A percentile compares a stretch with the other conserved stretches of the same genome.
Evolutionary conservation across 2,329 filamentous ascomycete genomes (phyloP).

Genomic region (Fusarium nodosum): DNA sequence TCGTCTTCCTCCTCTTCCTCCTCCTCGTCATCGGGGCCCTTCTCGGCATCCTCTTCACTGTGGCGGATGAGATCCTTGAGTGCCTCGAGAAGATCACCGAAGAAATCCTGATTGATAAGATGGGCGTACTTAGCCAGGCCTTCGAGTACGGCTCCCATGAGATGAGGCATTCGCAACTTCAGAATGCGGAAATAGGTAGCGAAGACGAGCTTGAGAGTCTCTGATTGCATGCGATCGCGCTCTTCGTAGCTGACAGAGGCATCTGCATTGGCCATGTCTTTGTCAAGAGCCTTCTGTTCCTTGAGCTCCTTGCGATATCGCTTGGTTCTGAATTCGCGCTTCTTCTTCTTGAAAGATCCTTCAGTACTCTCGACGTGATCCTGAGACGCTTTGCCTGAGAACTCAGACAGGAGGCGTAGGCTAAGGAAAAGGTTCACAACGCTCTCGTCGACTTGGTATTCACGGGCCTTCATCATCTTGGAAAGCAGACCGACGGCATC

Average conservation of each 20-base stretch:
- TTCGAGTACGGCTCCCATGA: conserved; percentile 98
- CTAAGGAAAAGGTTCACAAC: conserved; percentile 93
- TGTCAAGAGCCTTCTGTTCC: conserved; percentile 88
- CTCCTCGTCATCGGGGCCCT: conserved; percentile 59
- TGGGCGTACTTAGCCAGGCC: conserved; percentile 94
- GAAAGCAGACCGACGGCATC: conserved; percentile 87
- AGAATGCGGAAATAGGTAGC: conserved; percentile 94
- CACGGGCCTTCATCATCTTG: conserved; percentile 94
- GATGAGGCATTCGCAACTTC: conserved; percentile 81
- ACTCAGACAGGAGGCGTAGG: conserved; percentile 88
- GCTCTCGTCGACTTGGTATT: conserved; percentile 85
- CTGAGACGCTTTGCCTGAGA: conserved; percentile 84
- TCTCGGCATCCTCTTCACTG: conserved; percentile 70
- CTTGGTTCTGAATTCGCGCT: conserved; percentile 91
- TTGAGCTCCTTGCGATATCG: conserved; percentile 84
- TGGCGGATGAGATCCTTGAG: conserved; percentile 91
- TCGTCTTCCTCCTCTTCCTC: conserved; percentile 62
- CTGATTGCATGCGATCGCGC: conserved; percentile 91
- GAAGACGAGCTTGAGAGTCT: conserved; percentile 96
- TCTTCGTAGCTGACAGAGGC: conserved; percentile 93
- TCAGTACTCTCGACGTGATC: conserved; percentile 74
- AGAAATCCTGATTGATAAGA: conserved; percentile 99
- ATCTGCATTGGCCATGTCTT: conserved; percentile 93
- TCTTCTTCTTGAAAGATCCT: conserved; percentile 72
- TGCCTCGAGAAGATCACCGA: conserved; percentile 94